These are phyloP conservation scores for Thyridium curvatum DNA, from an alignment of 2,329 filamentous ascomycete species.

Conservation along the genomic window DNA sequence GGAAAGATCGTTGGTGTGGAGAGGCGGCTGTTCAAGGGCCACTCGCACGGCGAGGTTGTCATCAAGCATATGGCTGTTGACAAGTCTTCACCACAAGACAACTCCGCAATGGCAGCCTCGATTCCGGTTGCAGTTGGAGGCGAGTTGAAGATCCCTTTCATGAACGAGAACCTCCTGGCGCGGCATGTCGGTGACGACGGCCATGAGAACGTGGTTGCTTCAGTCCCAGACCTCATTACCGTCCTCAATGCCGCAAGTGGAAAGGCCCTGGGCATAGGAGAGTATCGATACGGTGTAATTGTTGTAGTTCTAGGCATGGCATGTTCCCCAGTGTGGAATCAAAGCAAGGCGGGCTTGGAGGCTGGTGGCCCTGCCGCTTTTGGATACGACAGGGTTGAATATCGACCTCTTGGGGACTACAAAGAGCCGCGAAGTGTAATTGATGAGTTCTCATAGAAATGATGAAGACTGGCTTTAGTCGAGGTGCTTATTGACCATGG, in stretches of 20 bases:
- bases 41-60: constrained; percentile 53
- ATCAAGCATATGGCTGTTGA: constrained; percentile 38
- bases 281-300: constrained; percentile 47
- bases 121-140: too few species aligned
- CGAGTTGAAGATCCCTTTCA: constrained; percentile 59
- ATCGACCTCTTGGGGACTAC: constrained; percentile 40
- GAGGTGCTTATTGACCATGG: too few species aligned
- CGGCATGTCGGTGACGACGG: constrained; percentile 22
- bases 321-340: constrained; percentile 37
- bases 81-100: too few species aligned
- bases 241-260: constrained; percentile 52
- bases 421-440: constrained; percentile 45
- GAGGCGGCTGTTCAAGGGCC: constrained; percentile 46
- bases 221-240: constrained; percentile 51
- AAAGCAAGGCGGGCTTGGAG: constrained; percentile 36
- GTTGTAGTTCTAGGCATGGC: constrained; percentile 42
- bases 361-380: constrained; percentile 44
- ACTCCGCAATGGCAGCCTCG: too few species aligned
- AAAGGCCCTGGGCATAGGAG: constrained; percentile 48
- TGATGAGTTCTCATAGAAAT: constrained; percentile 32
- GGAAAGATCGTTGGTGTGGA: constrained; percentile 60
- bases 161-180: constrained; percentile 61
- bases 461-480: too few species aligned
- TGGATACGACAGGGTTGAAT: constrained; percentile 39
- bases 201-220: constrained; percentile 31